Evolutionary conservation across 164 flowering plant species (phyloP).

Genomic region (Kalanchoe fedtschenkoi): DNA sequence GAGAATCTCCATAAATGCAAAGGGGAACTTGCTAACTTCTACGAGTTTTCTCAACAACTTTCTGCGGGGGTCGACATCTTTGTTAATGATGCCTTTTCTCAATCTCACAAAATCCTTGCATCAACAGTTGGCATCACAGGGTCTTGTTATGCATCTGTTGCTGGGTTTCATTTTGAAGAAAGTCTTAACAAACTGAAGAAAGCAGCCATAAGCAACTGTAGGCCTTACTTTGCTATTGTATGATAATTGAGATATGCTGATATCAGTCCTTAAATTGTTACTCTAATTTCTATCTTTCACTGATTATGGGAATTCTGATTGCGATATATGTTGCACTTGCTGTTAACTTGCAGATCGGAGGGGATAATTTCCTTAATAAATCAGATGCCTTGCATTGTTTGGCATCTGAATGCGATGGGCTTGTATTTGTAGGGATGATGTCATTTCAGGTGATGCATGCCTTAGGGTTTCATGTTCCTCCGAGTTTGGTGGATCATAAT

Average conservation of each 20-base stretch:
- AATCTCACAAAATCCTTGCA: conserved; percentile 73
- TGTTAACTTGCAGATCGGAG: conserved; percentile 65
- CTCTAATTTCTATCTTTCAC: neutral
- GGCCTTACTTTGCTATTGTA: conserved; percentile 70
- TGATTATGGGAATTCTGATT: neutral
- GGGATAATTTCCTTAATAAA: conserved; percentile 51
- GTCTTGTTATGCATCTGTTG: conserved; percentile 49
- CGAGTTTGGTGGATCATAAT: conserved; percentile 35
- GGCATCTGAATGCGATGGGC: conserved; percentile 63
- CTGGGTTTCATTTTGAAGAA: conserved; percentile 79
- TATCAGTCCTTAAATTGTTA: neutral
- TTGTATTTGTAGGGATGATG: conserved; percentile 75
- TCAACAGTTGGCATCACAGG: conserved; percentile 76
- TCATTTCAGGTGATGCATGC: conserved; percentile 86
- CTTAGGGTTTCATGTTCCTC: conserved; percentile 50
- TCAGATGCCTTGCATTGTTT: conserved; percentile 49
- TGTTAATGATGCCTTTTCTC: conserved; percentile 75
- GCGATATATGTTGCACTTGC: neutral
- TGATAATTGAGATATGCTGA: conserved; percentile 8
- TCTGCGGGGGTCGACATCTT: conserved; percentile 69
- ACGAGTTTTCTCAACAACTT: conserved; percentile 39
- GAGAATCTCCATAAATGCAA: conserved; percentile 51
- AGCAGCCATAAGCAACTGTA: conserved; percentile 18
- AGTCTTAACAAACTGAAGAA: conserved; percentile 38
- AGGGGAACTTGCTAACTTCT: conserved; percentile 59